These are phyloP conservation scores for Stagonosporopsis rhizophila DNA, from an alignment of 2,329 filamentous ascomycete species.

Conservation along the genomic window DNA sequence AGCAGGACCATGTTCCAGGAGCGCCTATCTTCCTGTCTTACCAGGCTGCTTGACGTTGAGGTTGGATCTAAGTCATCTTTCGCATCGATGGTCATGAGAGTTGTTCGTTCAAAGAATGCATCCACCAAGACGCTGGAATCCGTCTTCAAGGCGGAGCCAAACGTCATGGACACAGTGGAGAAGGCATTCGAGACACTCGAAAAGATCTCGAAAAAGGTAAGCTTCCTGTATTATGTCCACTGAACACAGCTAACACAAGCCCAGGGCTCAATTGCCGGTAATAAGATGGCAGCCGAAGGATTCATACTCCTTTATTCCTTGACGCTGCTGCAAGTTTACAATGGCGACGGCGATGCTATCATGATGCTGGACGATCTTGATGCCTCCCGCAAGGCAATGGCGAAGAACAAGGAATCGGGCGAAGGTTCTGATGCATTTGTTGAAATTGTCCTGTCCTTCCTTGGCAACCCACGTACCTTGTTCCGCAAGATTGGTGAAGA, in stretches of 20 bases:
- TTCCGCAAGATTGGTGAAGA: constrained; percentile 87
- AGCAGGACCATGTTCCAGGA: constrained; percentile 61
- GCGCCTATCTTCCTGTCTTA: constrained; percentile 62
- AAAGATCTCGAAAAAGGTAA: constrained; percentile 36
- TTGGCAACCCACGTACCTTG: constrained; percentile 82
- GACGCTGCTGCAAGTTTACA: constrained; percentile 86
- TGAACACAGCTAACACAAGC: constrained; percentile 15
- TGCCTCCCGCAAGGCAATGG: constrained; percentile 71
- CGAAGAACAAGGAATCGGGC: constrained; percentile 47
- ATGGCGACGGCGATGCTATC: constrained; percentile 85
- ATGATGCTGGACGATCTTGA: constrained; percentile 83
- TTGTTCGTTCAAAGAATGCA: constrained; percentile 35
- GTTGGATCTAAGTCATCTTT: constrained; percentile 33
- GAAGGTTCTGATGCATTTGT: constrained; percentile 62
- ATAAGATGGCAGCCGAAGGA: constrained; percentile 60
- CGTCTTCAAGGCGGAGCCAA: constrained; percentile 58
- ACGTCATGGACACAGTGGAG: constrained; percentile 49
- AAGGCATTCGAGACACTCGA: constrained; percentile 43
- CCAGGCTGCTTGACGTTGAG: constrained; percentile 53
- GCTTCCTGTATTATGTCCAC: background rate
- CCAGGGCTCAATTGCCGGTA: constrained; percentile 36
- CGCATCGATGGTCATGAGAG: constrained; percentile 38
- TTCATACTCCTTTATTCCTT: constrained; percentile 84
- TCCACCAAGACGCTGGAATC: constrained; percentile 49
- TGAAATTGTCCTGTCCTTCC: constrained; percentile 88